Evolutionary conservation across 257 asterid genomes (phyloP), one percentile per base, ranked within the genome.

Genomic region (Solanum ossicruentum): DNA sequence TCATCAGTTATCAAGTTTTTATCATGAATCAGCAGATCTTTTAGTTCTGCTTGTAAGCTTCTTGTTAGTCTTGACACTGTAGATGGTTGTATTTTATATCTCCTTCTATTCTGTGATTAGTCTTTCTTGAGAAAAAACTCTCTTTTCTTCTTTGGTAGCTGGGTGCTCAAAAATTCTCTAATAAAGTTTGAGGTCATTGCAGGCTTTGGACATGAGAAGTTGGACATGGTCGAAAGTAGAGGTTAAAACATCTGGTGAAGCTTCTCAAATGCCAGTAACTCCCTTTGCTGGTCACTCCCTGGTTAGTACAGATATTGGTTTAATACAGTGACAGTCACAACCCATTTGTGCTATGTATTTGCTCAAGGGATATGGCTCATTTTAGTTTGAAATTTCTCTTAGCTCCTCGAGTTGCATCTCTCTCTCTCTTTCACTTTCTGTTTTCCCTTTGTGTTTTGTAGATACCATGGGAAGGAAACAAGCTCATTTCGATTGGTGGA

Each of bases 401-500:
- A 15, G 47, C 47, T 49, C 82, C 26, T 77, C 57, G 28, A 77
- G 72, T 16, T 67, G n/a, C 36, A 16, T 55, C 36, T 20, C 71
- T 60, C 10, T 49, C 57, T 67, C 52, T 28, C 17, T 54, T 11
- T 67, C 13, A 6, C 15, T 49, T 51, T 51, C 57, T 15, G 84
- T 55, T 72, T 85, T 32, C 52, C 83, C 84, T 49, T 85, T 57
- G 85, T 63, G 23, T 16, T 39, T 88, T 84, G 18, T 84, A 97
- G 99, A 93, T 95, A 87, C 93, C 98, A 18, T 94, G 98, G 98
- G 95, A 90, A 54, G 98, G 98, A 88, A 92, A 89, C 86, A 92
- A 93, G 93, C 97, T 97, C 91, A 94, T 97, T 89, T 93, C 97
- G 61, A 89, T 95, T 82, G 98, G 97, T 88, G 99, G 99, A 88